Evolutionary conservation across 2,329 filamentous ascomycete genomes (phyloP), one percentile per base, ranked within the genome.

Genomic region (Bipolaris gigantea): DNA sequence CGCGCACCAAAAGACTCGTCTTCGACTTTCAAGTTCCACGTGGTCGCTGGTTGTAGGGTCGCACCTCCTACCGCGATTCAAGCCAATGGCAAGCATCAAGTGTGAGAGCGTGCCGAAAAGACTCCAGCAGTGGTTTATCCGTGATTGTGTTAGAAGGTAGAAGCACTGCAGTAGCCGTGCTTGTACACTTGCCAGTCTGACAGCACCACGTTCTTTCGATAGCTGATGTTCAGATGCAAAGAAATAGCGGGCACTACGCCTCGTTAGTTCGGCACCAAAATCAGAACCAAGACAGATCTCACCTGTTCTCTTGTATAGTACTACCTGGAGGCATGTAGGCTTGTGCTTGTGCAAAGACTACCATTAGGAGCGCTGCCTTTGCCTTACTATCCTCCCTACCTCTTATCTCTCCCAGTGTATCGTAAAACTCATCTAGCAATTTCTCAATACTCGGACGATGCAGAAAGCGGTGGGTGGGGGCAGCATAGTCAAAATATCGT

Each of bases 121-220:
- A 61, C 83, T 85, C 82, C 83, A 86, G 16, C 81, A 83, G 36
- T 84, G 81, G 50, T 85, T 86, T 61, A 84, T 81, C 0, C 84
- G 77, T 1, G 83, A 84, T 0, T 84, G 84, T 4, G 79, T 80
- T 0, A 86, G 73, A 18, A 86, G 74, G 55, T 85, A 86, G 5
- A 85, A 75, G 11, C 82, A 83, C 58, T 85, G 83, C 1, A 84
- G 75, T 0, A 86, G 67, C 25, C 83, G 75, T 18, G 81, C 82
- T 64, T 87, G 84, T 0, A 83, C 82, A 0, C 81, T 82, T 35
- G 85, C 81, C 1, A 86, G 60, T 15, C 76, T 77, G 0, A 83
- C 81, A 5, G 79, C 76, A 0, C 83, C 83, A 1, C 79, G 79
- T 53, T 85, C 83, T 33, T 74, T 71, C 0, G 77, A 73, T 1